Base-by-base conservation (phyloP, 768 basidiomycete species). In the Cystoderma amianthinum region DNA sequence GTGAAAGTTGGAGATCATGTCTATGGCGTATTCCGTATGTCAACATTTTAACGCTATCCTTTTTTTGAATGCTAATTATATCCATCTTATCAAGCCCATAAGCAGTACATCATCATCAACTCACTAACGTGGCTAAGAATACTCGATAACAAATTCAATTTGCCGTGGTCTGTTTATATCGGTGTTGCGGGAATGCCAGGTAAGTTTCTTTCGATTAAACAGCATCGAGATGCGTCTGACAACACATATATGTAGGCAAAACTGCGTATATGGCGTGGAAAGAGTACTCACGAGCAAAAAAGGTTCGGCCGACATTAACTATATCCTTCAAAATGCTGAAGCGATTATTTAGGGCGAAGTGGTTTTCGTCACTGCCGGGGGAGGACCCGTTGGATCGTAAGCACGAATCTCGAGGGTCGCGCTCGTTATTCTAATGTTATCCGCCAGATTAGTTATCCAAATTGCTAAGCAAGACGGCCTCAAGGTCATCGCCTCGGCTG, bases 401-500 rank as follows among this genome's bases (percentile, higher is more conserved):
- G 77, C 62, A 1, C 4, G 21, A 13, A n/a, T 35, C 21, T 22
- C 9, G 5, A 16, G n/a, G 11, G 5, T 17, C 28, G 15, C 10
- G 19, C 13, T 44, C 18, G 12, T 2, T 2, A 35, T 6, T 5
- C 19, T 15, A 12, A 34, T 11, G 39, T 13, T 36, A 10, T 6
- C 21, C 36, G 20, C 16, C 38, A 74, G 71, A 1, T 34, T 76
- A 10, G 70, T 76, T 15, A 67, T 74, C 34, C 75, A 78, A 42
- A 53, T 76, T 4, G 73, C 75, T 0, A 76, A 78, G 38, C 47
- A 49, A 0, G 67, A 72, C n/a, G 74, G 74, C 2, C 52, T 70
- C 17, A 82, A 79, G 49, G 85, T 87, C 28, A 82, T 89, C 37
- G 80, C 74, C 0, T 82, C 78, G 1, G 79, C 82, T 0, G 82